Base-by-base conservation (phyloP, 495 filamentous ascomycete species). In the Cercophora newfieldiana region DNA sequence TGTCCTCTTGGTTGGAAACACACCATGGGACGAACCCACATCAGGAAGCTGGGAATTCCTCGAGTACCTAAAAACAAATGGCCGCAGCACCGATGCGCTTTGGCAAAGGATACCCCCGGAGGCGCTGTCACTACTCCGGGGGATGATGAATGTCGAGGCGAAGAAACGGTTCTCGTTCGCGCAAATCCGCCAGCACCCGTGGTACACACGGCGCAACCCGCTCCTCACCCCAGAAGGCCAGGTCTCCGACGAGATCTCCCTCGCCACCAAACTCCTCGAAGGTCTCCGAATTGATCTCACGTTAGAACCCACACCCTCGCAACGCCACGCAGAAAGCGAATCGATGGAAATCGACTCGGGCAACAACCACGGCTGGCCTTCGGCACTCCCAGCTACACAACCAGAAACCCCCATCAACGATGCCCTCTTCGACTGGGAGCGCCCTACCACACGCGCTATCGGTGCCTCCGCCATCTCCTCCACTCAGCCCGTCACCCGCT, bases 11-110 rank as follows among this genome's bases (percentile, higher is more conserved):
- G 93, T 94, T 5, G 95, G 95, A 12, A 99, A 99, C 75, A 99
- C 95, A 1, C 95, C 95, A 0, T 99, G 95, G 95, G 96, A 98
- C 71, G 91, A 95, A 71, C 95, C 95, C 1, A 93, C 93, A 12
- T 77, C 85, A 22, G 80, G 85, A 64, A 91, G 90, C 72, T 92
- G 89, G 81, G 92, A 96, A 74, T 96, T 88, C 71, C 83, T 90
- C 69, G 91, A 96, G 77, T 98, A 95, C 73, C 81, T 90, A n/a
- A 83, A 84, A 26, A 91, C 88, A 0, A 87, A 90, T 55, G 90
- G 93, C 19, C 88, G 90, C 44, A 91, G 90, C 65, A 87, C 85
- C 12, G 96, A 98, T 71, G 87, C 91, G 50, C 82, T 98, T 16
- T 99, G 96, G 96, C 79, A 87, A 66, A 87, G 89, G 66, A 75